These are phyloP conservation scores for Chalara sp. DNA, from an alignment of 2,329 filamentous ascomycete genomes.

Conservation along the genomic window DNA sequence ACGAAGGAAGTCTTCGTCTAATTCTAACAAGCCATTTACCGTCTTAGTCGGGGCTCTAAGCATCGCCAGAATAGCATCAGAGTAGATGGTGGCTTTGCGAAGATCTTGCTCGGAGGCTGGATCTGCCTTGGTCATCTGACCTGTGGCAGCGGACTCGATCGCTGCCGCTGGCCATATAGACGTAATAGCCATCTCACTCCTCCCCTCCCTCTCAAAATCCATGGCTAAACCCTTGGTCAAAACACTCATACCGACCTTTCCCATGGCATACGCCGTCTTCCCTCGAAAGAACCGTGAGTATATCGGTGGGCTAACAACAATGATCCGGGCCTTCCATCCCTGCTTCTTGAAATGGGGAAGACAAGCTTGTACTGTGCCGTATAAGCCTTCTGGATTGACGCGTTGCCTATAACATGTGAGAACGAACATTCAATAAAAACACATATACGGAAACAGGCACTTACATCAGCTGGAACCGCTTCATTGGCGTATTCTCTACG, in stretches of 20 bases:
- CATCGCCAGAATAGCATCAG: constrained; percentile 71
- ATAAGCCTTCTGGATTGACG: constrained; percentile 70
- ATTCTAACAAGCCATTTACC: constrained; percentile 65
- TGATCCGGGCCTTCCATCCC: constrained; percentile 53
- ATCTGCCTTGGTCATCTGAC: constrained; percentile 39
- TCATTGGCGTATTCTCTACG: constrained; percentile 64
- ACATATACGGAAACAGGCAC: too few relatives aligned
- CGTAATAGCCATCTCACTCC: constrained; percentile 65
- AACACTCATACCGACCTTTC: constrained; percentile 77
- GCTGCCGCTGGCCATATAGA: constrained; percentile 77
- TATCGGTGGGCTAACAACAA: constrained; percentile 79
- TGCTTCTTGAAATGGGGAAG: constrained; percentile 57
- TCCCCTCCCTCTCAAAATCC: constrained; percentile 61
- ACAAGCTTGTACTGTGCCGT: constrained; percentile 60
- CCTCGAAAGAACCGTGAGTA: constrained; percentile 80
- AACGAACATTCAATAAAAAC: too few relatives aligned
- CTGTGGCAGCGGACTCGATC: constrained; percentile 71
- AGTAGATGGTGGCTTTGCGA: constrained; percentile 68
- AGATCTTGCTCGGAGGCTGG: constrained; percentile 48
- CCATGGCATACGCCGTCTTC: constrained; percentile 77
- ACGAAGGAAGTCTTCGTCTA: constrained; percentile 78
- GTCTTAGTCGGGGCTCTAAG: constrained; percentile 48
- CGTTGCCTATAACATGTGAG: constrained; percentile 36
- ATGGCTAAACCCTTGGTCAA: constrained; percentile 75
- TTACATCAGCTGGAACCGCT: constrained; percentile 67